Evolutionary conservation across 2,329 filamentous ascomycete genomes (phyloP).

Genomic region (Talaromyces sp.): DNA sequence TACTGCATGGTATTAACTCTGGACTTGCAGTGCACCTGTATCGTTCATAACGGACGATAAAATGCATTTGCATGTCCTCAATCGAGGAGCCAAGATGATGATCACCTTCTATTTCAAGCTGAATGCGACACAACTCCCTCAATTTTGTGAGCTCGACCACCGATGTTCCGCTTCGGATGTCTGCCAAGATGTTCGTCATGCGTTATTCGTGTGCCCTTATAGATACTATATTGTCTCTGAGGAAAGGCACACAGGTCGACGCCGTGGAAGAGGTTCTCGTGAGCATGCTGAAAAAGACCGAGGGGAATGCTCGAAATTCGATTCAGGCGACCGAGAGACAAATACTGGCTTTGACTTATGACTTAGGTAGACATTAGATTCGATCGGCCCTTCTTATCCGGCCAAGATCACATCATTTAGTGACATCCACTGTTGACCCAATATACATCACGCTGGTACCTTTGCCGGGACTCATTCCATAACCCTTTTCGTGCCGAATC

Average conservation of each 20-base stretch:
- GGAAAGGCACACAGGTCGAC: not conserved
- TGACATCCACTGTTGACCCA: not conserved
- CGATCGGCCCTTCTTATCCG: not conserved
- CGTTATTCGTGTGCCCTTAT: no score
- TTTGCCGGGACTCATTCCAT: not conserved
- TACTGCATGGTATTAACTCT: not conserved
- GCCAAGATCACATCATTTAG: not conserved
- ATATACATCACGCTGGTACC: not conserved
- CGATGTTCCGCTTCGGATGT: not conserved
- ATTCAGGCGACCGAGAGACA: not conserved
- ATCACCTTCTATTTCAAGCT: not conserved
- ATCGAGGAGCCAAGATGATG: not conserved
- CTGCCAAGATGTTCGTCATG: not conserved
- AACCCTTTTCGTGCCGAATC: not conserved
- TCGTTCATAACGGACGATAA: not conserved
- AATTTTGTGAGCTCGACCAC: not conserved
- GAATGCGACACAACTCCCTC: not conserved
- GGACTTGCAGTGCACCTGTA: not conserved
- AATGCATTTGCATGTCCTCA: not conserved
- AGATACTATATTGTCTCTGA: not conserved
- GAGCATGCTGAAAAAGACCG: not conserved
- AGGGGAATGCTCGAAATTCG: not conserved
- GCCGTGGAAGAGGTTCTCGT: no score
- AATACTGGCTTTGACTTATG: not conserved
- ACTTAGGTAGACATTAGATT: not conserved